Conservation (phyloP, 306 rosid species). For the Sophora flavescens region DNA sequence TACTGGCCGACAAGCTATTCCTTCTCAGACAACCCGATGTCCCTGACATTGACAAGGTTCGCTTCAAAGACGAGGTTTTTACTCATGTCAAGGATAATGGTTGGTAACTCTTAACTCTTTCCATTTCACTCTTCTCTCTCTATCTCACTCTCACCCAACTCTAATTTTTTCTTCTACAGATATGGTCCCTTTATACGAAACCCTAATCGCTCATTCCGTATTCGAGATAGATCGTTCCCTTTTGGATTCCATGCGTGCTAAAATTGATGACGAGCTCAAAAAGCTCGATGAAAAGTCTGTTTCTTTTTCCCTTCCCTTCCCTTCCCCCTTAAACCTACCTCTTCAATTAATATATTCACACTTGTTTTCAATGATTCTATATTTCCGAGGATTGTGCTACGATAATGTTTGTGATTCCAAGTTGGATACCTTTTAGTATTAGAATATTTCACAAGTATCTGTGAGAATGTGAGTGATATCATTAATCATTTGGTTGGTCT, state of each 20-base stretch:
- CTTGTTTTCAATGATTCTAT: background rate
- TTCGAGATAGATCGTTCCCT: slow-evolving; percentile 72
- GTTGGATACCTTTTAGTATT: background rate
- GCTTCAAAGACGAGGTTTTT: slow-evolving; percentile 82
- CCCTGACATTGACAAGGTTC: slow-evolving; percentile 90
- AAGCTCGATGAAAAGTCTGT: slow-evolving; percentile 96
- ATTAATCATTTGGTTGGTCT: background rate
- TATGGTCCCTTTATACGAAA: slow-evolving; percentile 85
- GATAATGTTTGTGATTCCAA: background rate
- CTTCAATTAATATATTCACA: too few species aligned
- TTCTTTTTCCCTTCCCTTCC: background rate
- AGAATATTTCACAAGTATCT: background rate
- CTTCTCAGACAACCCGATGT: slow-evolving; percentile 82
- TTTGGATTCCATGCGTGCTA: slow-evolving; percentile 77
- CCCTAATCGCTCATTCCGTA: slow-evolving; percentile 74
- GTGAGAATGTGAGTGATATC: background rate
- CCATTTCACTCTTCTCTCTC: background rate
- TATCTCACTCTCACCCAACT: background rate
- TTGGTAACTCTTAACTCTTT: slow-evolving; percentile 53
- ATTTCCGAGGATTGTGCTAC: background rate
- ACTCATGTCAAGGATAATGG: slow-evolving; percentile 78
- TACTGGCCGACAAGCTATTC: slow-evolving; percentile 86
- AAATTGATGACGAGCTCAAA: slow-evolving; percentile 78
- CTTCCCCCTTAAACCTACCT: background rate
- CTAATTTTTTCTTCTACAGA: slow-evolving; percentile 47